Evolutionary conservation across 2,329 filamentous ascomycete species (phyloP).

Genomic region (Talaromyces verruculosus): DNA sequence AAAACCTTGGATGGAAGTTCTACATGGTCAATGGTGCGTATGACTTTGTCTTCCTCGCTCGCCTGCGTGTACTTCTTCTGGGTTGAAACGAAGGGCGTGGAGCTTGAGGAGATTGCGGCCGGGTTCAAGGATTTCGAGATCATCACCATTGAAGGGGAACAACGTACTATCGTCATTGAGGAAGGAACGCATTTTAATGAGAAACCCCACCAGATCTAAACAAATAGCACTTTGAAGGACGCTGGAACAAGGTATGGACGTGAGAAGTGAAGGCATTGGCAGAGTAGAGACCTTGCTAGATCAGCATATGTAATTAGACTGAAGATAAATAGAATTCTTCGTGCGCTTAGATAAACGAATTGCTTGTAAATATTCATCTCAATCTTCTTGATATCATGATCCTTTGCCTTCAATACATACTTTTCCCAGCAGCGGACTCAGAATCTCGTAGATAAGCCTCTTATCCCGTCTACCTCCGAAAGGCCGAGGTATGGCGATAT

Average conservation of each 20-base stretch:
- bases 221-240: neutral
- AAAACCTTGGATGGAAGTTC: too few species aligned
- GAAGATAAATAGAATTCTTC: neutral
- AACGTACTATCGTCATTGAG: neutral
- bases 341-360: too few species aligned
- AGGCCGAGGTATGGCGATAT: neutral
- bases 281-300: too few species aligned
- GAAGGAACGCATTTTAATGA: neutral
- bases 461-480: neutral
- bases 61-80: too few species aligned
- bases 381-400: neutral
- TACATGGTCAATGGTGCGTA: too few species aligned
- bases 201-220: neutral
- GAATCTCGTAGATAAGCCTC: neutral
- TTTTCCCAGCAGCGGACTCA: too few species aligned
- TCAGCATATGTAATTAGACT: too few species aligned
- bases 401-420: too few species aligned
- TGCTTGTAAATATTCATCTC: neutral
- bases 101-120: slow-evolving; percentile 17
- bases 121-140: neutral
- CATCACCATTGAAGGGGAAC: neutral
- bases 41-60: too few species aligned
- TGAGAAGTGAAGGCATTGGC: too few species aligned
- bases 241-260: too few species aligned
- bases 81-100: too few species aligned